Conservation (phyloP, 2,329 filamentous ascomycete genomes). For the Claviceps spartinae region DNA sequence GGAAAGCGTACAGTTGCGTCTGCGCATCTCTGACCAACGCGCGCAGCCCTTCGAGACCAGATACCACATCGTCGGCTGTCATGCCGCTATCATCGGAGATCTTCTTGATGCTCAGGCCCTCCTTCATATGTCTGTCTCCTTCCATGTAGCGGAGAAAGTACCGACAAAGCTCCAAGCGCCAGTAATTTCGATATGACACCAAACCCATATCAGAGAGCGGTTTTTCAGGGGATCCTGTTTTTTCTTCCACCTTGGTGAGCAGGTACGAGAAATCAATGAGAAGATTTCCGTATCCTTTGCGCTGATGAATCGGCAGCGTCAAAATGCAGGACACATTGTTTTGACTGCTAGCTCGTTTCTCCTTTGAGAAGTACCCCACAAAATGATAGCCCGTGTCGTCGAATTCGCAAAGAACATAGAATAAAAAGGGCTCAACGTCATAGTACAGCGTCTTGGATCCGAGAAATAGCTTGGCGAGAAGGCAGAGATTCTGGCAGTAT, state of each 20-base stretch:
- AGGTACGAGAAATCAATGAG: conserved; percentile 98
- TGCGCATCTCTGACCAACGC: conserved; percentile 81
- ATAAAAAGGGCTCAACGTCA: conserved; percentile 91
- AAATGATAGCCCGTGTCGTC: conserved; percentile 89
- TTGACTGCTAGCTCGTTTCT: conserved; percentile 84
- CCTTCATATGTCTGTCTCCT: conserved; percentile 19
- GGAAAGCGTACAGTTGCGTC: conserved; percentile 78
- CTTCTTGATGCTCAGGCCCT: conserved; percentile 45
- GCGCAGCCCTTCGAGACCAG: conserved; percentile 77
- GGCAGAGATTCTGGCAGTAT: conserved; percentile 96
- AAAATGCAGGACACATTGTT: conserved; percentile 98
- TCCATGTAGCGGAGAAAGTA: conserved; percentile 50
- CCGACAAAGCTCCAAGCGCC: conserved; percentile 78
- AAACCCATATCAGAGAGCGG: conserved; percentile 95
- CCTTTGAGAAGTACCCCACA: conserved; percentile 98
- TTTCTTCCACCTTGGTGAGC: conserved; percentile 80
- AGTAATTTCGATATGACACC: conserved; percentile 95
- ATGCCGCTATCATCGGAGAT: conserved; percentile 87
- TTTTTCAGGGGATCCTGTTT: conserved; percentile 93
- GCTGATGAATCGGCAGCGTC: conserved; percentile 88
- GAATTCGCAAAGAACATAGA: conserved; percentile 93
- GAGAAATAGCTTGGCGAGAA: conserved; percentile 92
- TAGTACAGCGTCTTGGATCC: conserved; percentile 98
- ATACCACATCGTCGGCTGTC: conserved; percentile 92
- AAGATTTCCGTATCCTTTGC: conserved; percentile 92